Evolutionary conservation across 2,329 filamentous ascomycete genomes (phyloP).

Genomic region (Fusarium vanettenii): DNA sequence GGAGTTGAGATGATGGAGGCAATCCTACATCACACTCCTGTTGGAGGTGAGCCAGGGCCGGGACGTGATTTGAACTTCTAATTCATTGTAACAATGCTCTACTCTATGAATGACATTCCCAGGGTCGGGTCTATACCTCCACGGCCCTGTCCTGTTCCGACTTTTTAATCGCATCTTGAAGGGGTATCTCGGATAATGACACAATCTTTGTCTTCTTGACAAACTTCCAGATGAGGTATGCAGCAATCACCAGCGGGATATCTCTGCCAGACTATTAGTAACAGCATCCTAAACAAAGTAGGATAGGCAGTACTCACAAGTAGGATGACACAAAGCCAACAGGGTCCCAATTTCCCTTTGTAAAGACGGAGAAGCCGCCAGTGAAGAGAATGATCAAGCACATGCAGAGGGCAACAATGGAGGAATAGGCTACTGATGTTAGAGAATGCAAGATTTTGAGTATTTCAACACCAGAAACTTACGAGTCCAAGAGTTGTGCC

Average conservation of each 20-base stretch:
- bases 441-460: neutral
- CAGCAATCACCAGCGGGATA: constrained; percentile 67
- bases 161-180: constrained; percentile 59
- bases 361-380: constrained; percentile 74
- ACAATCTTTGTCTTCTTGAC: constrained; percentile 70
- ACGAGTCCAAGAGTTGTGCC: constrained; percentile 73
- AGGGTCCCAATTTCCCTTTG: constrained; percentile 67
- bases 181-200: constrained; percentile 61
- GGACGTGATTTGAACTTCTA: neutral
- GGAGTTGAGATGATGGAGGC: neutral
- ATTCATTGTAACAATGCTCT: neutral
- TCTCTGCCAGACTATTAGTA: constrained; percentile 55
- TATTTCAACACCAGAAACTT: constrained; percentile 42
- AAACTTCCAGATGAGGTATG: constrained; percentile 74
- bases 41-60: neutral
- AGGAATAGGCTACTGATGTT: constrained; percentile 63
- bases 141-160: constrained; percentile 22
- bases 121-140: neutral
- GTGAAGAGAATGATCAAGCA: constrained; percentile 75
- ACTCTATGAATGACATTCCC: neutral
- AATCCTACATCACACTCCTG: too few relatives aligned
- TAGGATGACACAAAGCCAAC: constrained; percentile 71
- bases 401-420: constrained; percentile 69
- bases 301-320: constrained; percentile 57
- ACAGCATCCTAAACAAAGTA: rapidly evolving